A percentile compares a stretch with the other conserved stretches of the same genome.
Conservation (phyloP, 345 rosid species). For the Draba incana region DNA sequence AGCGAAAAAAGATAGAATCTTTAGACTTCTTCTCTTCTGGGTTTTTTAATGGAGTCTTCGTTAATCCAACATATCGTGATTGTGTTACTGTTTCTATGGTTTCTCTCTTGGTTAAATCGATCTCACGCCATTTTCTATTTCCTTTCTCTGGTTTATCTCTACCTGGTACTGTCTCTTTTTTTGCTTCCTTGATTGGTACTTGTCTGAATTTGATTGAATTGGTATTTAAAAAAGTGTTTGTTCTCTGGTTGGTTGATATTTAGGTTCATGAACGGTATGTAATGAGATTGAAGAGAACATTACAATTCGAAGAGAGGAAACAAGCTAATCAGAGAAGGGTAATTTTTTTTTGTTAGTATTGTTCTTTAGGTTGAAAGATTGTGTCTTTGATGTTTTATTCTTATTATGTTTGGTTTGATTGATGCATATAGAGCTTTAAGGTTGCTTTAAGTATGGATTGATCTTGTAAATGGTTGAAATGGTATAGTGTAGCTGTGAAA, state of each 20-base stretch:
- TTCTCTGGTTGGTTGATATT: not conserved
- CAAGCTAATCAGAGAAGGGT: conserved; percentile 85
- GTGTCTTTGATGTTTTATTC: not conserved
- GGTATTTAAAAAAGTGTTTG: not conserved
- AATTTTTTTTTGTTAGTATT: not conserved
- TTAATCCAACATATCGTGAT: conserved; percentile 77
- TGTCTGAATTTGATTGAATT: not conserved
- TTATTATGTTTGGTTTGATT: not conserved
- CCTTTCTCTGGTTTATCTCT: conserved; percentile 72
- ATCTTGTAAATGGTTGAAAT: conserved; percentile 1
- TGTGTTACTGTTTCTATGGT: conserved; percentile 69
- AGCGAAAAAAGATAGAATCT: not conserved
- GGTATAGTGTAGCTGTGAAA: not conserved
- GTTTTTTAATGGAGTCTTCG: conserved; percentile 50
- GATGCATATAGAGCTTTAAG: conserved; percentile 1
- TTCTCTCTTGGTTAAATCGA: conserved; percentile 56
- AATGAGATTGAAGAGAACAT: conserved; percentile 59
- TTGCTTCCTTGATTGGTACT: not conserved
- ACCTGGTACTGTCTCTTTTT: conserved; percentile 51
- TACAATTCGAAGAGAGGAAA: conserved; percentile 72
- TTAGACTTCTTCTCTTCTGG: conserved; percentile 22
- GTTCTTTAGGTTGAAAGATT: conserved; percentile 22
- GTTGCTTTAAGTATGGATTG: not conserved
- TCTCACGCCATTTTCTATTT: conserved; percentile 59
- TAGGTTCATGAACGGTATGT: conserved; percentile 84